Evolutionary conservation across 306 rosid species (phyloP).

Genomic region (Macrotyloma uniflorum): DNA sequence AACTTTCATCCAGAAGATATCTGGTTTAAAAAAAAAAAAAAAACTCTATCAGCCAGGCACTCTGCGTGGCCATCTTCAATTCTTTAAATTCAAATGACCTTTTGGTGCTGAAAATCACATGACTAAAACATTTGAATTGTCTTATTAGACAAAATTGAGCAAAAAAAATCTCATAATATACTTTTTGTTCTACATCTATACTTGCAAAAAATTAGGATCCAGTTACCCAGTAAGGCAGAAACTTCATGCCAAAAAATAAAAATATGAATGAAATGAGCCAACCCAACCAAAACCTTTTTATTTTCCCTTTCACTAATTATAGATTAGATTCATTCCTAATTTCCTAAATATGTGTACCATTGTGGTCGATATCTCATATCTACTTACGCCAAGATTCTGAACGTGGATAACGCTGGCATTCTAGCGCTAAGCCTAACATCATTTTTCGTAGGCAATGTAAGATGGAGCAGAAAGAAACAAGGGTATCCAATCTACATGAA

Average conservation of each 20-base stretch:
- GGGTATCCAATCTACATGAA: background rate
- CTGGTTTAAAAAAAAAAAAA: too few relatives aligned
- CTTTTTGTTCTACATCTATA: background rate
- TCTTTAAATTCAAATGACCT: too few relatives aligned
- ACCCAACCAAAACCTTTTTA: background rate
- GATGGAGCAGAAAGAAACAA: slow-evolving; percentile 1
- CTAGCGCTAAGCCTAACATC: background rate
- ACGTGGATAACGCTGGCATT: background rate
- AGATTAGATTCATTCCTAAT: too few relatives aligned
- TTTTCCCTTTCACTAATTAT: background rate
- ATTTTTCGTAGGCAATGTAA: background rate
- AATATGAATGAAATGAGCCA: background rate
- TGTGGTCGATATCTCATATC: background rate
- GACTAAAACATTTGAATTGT: too few relatives aligned
- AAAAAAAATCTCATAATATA: background rate
- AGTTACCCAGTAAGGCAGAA: background rate
- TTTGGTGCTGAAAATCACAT: too few relatives aligned
- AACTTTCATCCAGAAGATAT: too few relatives aligned
- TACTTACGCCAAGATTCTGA: too few relatives aligned
- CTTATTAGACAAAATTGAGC: background rate
- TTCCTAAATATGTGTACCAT: background rate
- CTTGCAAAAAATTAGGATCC: background rate
- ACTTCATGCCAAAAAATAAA: background rate
- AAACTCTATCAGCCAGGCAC: too few relatives aligned
- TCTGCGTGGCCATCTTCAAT: too few relatives aligned